Conservation (phyloP, 768 basidiomycete genomes). For the Russula lepida region DNA sequence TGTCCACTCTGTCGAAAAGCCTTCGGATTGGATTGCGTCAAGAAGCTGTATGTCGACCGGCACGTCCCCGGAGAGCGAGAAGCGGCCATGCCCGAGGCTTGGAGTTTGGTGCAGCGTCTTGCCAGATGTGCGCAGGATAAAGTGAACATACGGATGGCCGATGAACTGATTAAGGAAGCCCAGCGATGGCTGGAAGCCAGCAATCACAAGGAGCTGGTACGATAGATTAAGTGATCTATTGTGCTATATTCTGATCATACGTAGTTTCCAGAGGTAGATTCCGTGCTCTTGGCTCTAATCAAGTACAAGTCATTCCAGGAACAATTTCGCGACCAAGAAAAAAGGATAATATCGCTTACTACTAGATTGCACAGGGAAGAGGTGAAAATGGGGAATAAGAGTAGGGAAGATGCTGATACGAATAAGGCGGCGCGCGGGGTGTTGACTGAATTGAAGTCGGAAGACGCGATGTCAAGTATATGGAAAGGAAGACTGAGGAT, state of each 20-base stretch:
- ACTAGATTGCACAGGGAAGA: conserved; percentile 7
- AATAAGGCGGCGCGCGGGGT: no score
- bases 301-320: conserved; percentile 18
- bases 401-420: conserved; percentile 2
- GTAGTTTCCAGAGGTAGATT: conserved; percentile 18
- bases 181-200: conserved; percentile 39
- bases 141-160: conserved; percentile 28
- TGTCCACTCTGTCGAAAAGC: conserved; percentile 63
- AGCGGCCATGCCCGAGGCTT: conserved; percentile 5
- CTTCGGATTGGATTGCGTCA: conserved; percentile 48
- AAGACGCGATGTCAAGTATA: no score
- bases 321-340: conserved; percentile 7
- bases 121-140: conserved; percentile 14
- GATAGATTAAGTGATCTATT: background rate
- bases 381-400: background rate
- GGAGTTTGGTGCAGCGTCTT: conserved; percentile 9
- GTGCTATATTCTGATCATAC: background rate
- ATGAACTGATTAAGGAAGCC: conserved; percentile 39
- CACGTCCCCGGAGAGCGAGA: conserved; percentile 11
- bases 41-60: conserved; percentile 57
- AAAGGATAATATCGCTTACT: background rate
- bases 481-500: no score
- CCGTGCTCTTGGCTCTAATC: conserved; percentile 11
- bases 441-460: no score
- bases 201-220: conserved; percentile 15